Evolutionary conservation across 495 filamentous ascomycete species (phyloP).

Genomic region (Penicillium odoratum): DNA sequence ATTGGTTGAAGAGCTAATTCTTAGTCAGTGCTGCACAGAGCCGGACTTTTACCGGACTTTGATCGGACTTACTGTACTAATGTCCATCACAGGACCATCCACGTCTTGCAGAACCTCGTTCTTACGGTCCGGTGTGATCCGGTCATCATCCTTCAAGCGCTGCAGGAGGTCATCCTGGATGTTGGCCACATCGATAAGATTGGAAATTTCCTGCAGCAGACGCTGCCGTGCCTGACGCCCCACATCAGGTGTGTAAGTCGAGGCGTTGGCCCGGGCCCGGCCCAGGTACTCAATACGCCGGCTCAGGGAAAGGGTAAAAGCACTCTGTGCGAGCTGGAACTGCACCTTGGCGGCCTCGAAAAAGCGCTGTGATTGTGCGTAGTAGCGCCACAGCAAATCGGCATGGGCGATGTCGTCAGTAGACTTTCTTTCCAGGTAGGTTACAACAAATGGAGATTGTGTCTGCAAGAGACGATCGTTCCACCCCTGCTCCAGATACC

Average conservation of each 20-base stretch:
- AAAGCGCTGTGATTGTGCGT: constrained; percentile 73
- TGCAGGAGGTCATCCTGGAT: constrained; percentile 92
- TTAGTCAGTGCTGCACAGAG: background rate
- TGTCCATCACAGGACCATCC: constrained; percentile 68
- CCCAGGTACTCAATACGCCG: constrained; percentile 86
- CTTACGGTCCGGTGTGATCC: constrained; percentile 61
- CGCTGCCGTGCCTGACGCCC: constrained; percentile 72
- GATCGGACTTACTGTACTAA: constrained; percentile 65
- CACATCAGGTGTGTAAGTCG: constrained; percentile 68
- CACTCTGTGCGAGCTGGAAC: constrained; percentile 75
- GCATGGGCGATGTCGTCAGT: constrained; percentile 68
- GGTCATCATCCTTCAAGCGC: constrained; percentile 68
- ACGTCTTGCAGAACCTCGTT: constrained; percentile 62
- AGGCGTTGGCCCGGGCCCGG: constrained; percentile 82
- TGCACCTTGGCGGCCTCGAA: constrained; percentile 87
- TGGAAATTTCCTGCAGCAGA: constrained; percentile 76
- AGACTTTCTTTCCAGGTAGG: constrained; percentile 78
- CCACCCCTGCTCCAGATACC: constrained; percentile 85
- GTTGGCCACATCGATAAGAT: constrained; percentile 87
- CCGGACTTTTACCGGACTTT: background rate
- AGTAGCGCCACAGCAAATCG: constrained; percentile 91
- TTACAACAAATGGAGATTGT: constrained; percentile 77
- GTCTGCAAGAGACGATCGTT: constrained; percentile 80
- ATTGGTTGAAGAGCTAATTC: constrained; percentile 80
- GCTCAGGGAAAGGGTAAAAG: constrained; percentile 70